Evolutionary conservation across 768 basidiomycete genomes (phyloP).

Genomic region (Termitomyces bulborhizus): DNA sequence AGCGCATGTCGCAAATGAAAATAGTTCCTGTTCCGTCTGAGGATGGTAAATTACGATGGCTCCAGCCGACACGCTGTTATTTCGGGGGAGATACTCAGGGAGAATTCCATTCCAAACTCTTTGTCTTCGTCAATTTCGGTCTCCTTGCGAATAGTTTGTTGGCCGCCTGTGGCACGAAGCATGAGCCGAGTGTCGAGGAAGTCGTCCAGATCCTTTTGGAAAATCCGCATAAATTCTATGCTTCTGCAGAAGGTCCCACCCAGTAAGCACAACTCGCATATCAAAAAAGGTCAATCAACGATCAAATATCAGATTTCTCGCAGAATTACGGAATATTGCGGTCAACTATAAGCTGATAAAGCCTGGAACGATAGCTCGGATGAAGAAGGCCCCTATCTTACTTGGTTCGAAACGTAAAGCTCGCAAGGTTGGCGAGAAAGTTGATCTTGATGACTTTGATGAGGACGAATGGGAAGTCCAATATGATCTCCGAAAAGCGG

Average conservation of each 20-base stretch:
- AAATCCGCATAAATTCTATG: constrained; percentile 66
- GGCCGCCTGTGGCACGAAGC: constrained; percentile 79
- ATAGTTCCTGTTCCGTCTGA: constrained; percentile 59
- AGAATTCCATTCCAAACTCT: constrained; percentile 72
- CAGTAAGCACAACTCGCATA: constrained; percentile 38
- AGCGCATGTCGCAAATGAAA: constrained; percentile 44
- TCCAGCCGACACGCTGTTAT: constrained; percentile 65
- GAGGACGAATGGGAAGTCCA: constrained; percentile 69
- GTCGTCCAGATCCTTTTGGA: constrained; percentile 63
- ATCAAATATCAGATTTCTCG: constrained; percentile 56
- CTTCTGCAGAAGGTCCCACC: constrained; percentile 60
- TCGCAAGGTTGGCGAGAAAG: constrained; percentile 23
- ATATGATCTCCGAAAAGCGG: constrained; percentile 66
- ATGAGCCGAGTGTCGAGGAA: constrained; percentile 83
- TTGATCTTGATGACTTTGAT: constrained; percentile 38
- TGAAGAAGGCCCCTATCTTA: constrained; percentile 69
- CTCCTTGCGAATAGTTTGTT: constrained; percentile 77
- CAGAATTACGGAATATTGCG: constrained; percentile 82
- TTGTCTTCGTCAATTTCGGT: constrained; percentile 89
- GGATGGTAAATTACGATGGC: constrained; percentile 33
- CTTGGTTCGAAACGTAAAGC: constrained; percentile 65
- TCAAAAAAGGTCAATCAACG: background rate
- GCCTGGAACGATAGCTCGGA: constrained; percentile 43
- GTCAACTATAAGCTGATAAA: constrained; percentile 61
- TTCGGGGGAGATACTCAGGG: constrained; percentile 47